Conservation (phyloP, 2,329 filamentous ascomycete species). For the Alternaria triticimaculans region DNA sequence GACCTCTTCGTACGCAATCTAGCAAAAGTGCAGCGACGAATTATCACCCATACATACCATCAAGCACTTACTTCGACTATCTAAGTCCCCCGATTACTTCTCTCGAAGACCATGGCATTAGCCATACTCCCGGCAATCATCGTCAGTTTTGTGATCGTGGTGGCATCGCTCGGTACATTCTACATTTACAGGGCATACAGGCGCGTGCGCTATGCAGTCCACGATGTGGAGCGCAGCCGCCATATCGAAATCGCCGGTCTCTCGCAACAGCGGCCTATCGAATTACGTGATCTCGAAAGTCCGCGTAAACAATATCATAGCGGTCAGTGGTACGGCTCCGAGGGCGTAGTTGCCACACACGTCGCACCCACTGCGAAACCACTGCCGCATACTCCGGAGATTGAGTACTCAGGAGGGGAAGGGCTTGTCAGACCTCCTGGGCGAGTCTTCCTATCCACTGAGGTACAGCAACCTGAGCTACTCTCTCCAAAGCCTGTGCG, state of each 20-base stretch:
- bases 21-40: not conserved
- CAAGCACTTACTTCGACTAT: not conserved
- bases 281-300: not conserved
- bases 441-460: not conserved
- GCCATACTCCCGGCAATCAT: not conserved
- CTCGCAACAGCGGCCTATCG: not conserved
- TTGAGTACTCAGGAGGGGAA: slow-evolving; percentile 1
- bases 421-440: not conserved
- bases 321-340: not conserved
- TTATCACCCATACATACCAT: not conserved
- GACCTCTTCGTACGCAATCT: not conserved
- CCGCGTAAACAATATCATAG: not conserved
- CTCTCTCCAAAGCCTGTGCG: not conserved
- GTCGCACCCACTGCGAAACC: not conserved
- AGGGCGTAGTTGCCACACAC: not conserved
- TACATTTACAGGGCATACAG: not conserved
- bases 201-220: not conserved
- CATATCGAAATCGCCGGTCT: not conserved
- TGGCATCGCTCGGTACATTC: not conserved
- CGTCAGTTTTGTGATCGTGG: not conserved
- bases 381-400: not conserved
- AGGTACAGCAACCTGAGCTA: not conserved
- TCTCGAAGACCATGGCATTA: not conserved
- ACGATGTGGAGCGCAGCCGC: not conserved
- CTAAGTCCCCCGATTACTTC: not conserved